phyloP scores from a whole-genome alignment of 2,329 filamentous ascomycete species.

The Ceratocystis cacaofunesta region DNA sequence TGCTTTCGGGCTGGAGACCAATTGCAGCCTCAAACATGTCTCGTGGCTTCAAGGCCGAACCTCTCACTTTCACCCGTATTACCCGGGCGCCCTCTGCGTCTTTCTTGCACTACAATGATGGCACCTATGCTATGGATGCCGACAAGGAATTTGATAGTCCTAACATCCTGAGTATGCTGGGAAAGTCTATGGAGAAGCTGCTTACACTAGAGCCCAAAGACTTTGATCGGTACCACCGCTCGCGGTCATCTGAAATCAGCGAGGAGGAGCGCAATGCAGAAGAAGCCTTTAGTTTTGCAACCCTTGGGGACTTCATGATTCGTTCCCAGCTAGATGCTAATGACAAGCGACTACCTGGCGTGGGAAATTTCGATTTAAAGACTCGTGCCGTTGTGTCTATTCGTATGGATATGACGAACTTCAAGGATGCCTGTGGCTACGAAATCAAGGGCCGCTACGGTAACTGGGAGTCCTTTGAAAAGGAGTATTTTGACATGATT shows the following conservation, averaged over 20 bases:
- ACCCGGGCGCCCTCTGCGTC: conserved; percentile 60
- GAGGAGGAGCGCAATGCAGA: conserved; percentile 56
- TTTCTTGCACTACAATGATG: conserved; percentile 70
- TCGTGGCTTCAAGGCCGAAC: conserved; percentile 46
- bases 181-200: conserved; percentile 92
- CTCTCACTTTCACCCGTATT: conserved; percentile 55
- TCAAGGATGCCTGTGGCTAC: conserved; percentile 66
- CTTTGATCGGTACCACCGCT: conserved; percentile 69
- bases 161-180: conserved; percentile 79
- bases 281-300: conserved; percentile 79
- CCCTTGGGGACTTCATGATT: conserved; percentile 76
- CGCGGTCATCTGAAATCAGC: conserved; percentile 50
- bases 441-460: conserved; percentile 67
- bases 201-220: conserved; percentile 69
- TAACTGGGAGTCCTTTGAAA: conserved; percentile 78
- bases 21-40: conserved; percentile 56
- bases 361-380: conserved; percentile 92
- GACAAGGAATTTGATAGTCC: conserved; percentile 82
- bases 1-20: conserved; percentile 69
- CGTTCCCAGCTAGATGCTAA: conserved; percentile 87
- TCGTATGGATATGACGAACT: conserved; percentile 66
- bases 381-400: conserved; percentile 84
- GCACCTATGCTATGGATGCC: conserved; percentile 84
- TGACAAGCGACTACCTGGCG: conserved; percentile 72
- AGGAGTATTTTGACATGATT: conserved; percentile 95